Percentiles rank a stretch among this genome's conserved stretches.
phyloP scores from a whole-genome alignment of 2,329 filamentous ascomycete species.

The Penicillium sp. region DNA sequence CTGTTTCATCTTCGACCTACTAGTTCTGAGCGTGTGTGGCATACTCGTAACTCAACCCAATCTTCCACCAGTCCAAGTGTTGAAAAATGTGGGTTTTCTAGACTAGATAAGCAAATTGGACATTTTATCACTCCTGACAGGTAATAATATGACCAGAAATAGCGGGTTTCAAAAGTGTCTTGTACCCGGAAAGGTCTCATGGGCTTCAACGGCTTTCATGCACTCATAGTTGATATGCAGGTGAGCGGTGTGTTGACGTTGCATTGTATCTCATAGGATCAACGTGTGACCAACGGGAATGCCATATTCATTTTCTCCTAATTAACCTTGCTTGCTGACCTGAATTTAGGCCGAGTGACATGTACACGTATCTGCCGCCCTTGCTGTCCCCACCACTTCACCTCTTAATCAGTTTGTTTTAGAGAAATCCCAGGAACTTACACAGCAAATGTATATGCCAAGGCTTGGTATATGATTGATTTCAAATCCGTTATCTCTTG shows the following conservation, averaged over 20 bases:
- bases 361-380: not conserved
- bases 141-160: too few relatives aligned
- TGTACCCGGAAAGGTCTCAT: not conserved
- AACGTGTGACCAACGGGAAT: not conserved
- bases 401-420: not conserved
- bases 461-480: not conserved
- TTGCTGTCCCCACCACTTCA: not conserved
- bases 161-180: too few relatives aligned
- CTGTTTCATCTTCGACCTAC: too few relatives aligned
- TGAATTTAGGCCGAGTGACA: not conserved
- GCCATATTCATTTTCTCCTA: not conserved
- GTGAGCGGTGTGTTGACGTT: not conserved
- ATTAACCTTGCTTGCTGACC: not conserved
- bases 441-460: not conserved
- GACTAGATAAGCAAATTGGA: not conserved
- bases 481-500: not conserved
- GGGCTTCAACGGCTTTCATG: not conserved
- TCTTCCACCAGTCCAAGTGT: not conserved
- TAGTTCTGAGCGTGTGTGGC: not conserved
- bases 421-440: not conserved
- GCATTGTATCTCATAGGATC: not conserved
- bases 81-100: not conserved
- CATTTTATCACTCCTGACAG: not conserved
- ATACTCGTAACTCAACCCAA: not conserved
- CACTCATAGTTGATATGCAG: not conserved